A percentile compares a stretch with the other conserved stretches of the same genome.
phyloP scores from a whole-genome alignment of 2,329 filamentous ascomycete species.

The Incumbomyces lentus region DNA sequence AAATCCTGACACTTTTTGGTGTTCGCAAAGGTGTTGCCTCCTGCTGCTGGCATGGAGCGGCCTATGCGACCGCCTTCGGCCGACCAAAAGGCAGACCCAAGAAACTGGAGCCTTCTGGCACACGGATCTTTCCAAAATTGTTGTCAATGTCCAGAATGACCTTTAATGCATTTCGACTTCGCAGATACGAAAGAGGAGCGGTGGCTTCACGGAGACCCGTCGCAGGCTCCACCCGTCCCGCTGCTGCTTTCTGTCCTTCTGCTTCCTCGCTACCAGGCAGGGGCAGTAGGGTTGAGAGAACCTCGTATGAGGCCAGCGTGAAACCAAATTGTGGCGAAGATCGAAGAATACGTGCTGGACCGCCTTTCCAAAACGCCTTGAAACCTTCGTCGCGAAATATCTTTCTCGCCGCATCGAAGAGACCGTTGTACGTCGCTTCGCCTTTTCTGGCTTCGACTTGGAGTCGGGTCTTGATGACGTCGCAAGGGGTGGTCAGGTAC shows the following conservation, averaged over 20 bases:
- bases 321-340: constrained; percentile 97
- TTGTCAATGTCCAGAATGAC: constrained; percentile 90
- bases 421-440: constrained; percentile 73
- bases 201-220: constrained; percentile 54
- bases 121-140: constrained; percentile 70
- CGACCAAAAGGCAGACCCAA: constrained; percentile 6
- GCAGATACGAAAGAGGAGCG: constrained; percentile 54
- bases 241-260: constrained; percentile 37
- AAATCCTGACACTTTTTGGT: too few relatives aligned
- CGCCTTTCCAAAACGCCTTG: constrained; percentile 96
- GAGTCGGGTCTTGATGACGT: constrained; percentile 97
- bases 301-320: constrained; percentile 88
- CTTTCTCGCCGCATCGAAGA: constrained; percentile 74
- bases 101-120: constrained; percentile 32
- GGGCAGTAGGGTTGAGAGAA: constrained; percentile 71
- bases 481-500: constrained; percentile 93
- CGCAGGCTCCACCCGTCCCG: constrained; percentile 53
- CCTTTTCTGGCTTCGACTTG: constrained; percentile 97
- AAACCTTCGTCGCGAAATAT: constrained; percentile 88
- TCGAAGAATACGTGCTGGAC: constrained; percentile 84
- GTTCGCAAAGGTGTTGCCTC: too few relatives aligned
- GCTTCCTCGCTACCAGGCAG: constrained; percentile 55
- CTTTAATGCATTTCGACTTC: constrained; percentile 85
- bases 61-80: not conserved
- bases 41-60: too few relatives aligned